Evolutionary conservation across 352 stramenopile species (phyloP).

Genomic region (Globisporangium okanoganense): DNA sequence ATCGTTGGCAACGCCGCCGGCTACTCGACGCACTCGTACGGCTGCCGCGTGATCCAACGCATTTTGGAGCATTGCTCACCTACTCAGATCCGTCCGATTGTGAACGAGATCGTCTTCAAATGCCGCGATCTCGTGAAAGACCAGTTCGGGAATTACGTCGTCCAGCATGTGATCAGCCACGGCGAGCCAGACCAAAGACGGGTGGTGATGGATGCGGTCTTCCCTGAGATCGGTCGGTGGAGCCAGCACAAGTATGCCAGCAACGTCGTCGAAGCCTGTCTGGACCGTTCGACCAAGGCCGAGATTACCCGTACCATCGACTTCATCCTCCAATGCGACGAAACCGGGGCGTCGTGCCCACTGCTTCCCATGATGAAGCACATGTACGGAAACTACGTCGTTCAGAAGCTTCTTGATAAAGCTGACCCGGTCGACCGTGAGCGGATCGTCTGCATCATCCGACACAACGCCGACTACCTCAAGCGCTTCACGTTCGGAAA

Average conservation of each 20-base stretch:
- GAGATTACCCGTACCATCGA: constrained; percentile 82
- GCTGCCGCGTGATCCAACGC: constrained; percentile 97
- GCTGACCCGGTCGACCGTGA: constrained; percentile 81
- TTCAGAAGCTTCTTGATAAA: constrained; percentile 95
- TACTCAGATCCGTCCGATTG: constrained; percentile 87
- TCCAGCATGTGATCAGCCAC: constrained; percentile 97
- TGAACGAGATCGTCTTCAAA: constrained; percentile 93
- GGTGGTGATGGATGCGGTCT: constrained; percentile 83
- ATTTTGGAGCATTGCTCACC: constrained; percentile 95
- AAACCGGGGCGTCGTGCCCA: constrained; percentile 61
- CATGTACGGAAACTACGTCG: constrained; percentile 96
- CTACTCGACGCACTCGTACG: constrained; percentile 97
- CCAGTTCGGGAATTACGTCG: constrained; percentile 99
- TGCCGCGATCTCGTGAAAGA: constrained; percentile 90
- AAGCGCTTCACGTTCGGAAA: constrained; percentile 92
- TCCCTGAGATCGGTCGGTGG: constrained; percentile 87
- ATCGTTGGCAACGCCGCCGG: constrained; percentile 90
- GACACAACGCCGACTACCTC: constrained; percentile 87
- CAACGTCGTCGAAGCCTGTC: constrained; percentile 95
- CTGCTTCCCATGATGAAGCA: constrained; percentile 95
- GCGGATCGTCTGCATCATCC: constrained; percentile 89
- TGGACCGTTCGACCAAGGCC: constrained; percentile 83
- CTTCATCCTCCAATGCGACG: constrained; percentile 73
- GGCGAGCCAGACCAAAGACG: constrained; percentile 80
- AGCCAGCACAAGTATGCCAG: constrained; percentile 95